Evolutionary conservation across 2,329 filamentous ascomycete genomes (phyloP).

Genomic region (Rosellinia necatrix): DNA sequence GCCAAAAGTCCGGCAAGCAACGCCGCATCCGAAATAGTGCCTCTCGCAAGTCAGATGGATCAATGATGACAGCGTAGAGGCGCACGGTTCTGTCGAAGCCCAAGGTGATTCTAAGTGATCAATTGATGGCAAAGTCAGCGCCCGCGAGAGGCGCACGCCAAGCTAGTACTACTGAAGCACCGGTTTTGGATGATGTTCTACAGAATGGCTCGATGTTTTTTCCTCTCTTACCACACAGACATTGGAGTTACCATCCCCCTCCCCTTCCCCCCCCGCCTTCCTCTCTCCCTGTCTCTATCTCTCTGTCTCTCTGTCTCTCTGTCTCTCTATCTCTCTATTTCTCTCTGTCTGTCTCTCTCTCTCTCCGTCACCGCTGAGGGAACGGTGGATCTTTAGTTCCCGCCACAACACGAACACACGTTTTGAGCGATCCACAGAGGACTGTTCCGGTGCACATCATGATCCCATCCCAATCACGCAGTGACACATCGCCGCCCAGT

Average conservation of each 20-base stretch:
- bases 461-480: conserved; percentile 17
- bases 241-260: neutral
- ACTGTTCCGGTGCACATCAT: conserved; percentile 17
- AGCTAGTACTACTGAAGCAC: no score
- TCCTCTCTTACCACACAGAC: neutral
- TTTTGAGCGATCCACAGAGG: conserved; percentile 20
- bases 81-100: no score
- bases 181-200: conserved; percentile 17
- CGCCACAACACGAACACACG: neutral
- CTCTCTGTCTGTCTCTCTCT: neutral
- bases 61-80: conserved; percentile 7
- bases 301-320: neutral
- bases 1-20: neutral
- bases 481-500: conserved; percentile 22
- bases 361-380: neutral
- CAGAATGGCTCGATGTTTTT: conserved; percentile 12
- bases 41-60: conserved; percentile 16
- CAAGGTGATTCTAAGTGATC: no score
- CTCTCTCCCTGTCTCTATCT: neutral
- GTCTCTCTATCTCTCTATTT: neutral
- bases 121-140: no score
- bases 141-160: no score
- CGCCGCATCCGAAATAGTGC: conserved; percentile 17
- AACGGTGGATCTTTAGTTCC: neutral
- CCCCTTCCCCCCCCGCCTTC: neutral